phyloP scores from a whole-genome alignment of 2,329 filamentous ascomycete genomes.

The Ceratocystis lukuohia region DNA sequence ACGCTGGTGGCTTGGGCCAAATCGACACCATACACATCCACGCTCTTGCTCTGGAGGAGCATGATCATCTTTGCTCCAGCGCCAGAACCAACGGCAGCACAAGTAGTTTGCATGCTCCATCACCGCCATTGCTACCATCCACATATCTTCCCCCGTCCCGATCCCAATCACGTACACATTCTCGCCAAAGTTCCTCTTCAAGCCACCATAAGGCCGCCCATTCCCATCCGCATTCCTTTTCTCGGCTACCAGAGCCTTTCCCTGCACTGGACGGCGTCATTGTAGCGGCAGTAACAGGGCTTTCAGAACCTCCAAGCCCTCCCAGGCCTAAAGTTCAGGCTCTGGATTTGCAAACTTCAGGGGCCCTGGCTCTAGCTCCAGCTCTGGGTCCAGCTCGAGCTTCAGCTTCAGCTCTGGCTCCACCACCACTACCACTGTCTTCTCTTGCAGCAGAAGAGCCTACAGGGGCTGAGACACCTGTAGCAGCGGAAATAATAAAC shows the following conservation, averaged over 20 bases:
- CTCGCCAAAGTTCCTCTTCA: slow-evolving; percentile 15
- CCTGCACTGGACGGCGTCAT: slow-evolving; percentile 11
- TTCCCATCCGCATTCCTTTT: slow-evolving; percentile 14
- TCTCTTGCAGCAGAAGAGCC: not conserved
- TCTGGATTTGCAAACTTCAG: not conserved
- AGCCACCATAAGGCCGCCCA: not conserved
- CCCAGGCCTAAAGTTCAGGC: not conserved
- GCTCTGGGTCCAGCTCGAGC: not conserved
- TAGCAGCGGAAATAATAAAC: not conserved
- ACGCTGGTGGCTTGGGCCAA: not conserved
- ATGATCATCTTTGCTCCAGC: not conserved
- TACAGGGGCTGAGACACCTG: not conserved
- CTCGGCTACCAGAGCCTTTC: slow-evolving; percentile 11
- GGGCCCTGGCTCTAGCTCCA: not conserved
- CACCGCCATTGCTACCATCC: not conserved
- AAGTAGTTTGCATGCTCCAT: not conserved
- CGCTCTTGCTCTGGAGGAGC: not conserved
- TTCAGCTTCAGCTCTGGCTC: not conserved
- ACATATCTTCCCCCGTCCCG: not conserved
- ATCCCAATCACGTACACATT: slow-evolving; percentile 13
- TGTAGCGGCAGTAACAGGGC: slow-evolving; percentile 6
- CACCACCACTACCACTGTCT: not conserved
- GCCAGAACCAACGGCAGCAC: not conserved
- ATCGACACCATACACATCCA: slow-evolving; percentile 6
- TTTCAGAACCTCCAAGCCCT: not conserved